Evolutionary conservation across 305 asterid genomes (phyloP).

Genomic region (Fraxinus floribunda): DNA sequence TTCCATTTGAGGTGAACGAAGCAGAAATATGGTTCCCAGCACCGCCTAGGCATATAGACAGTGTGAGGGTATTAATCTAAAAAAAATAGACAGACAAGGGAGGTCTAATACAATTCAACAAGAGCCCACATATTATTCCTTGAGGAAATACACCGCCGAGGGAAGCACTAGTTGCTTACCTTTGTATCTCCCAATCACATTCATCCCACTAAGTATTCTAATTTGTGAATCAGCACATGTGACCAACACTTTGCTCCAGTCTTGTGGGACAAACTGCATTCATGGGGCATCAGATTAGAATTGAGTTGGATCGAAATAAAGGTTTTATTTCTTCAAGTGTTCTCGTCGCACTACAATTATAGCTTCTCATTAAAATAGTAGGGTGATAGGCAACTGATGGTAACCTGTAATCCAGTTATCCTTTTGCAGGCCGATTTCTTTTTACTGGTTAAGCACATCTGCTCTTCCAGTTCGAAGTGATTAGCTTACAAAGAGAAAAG

Average conservation of each 20-base stretch:
- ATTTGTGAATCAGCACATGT: constrained; percentile 82
- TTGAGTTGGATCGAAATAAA: not conserved
- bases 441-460: constrained; percentile 59
- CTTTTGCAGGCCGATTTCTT: constrained; percentile 80
- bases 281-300: not conserved
- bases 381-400: constrained; percentile 13
- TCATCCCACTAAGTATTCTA: constrained; percentile 55
- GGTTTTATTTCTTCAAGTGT: not conserved
- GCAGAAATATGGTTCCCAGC: constrained; percentile 45
- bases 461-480: constrained; percentile 61
- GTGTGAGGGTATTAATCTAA: not conserved
- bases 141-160: not conserved
- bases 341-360: not conserved
- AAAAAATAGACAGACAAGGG: not conserved
- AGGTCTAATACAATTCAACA: not conserved
- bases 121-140: not conserved
- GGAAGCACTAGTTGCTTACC: constrained; percentile 38
- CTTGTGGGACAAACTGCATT: constrained; percentile 79
- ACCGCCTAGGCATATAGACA: constrained; percentile 39
- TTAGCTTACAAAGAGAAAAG: constrained; percentile 46
- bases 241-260: constrained; percentile 71
- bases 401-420: constrained; percentile 91
- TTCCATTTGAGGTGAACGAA: constrained; percentile 45
- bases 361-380: not conserved
- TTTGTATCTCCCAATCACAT: constrained; percentile 67